Conservation (phyloP, 2,329 filamentous ascomycete genomes). For the Pseudovirgaria hyperparasitica region DNA sequence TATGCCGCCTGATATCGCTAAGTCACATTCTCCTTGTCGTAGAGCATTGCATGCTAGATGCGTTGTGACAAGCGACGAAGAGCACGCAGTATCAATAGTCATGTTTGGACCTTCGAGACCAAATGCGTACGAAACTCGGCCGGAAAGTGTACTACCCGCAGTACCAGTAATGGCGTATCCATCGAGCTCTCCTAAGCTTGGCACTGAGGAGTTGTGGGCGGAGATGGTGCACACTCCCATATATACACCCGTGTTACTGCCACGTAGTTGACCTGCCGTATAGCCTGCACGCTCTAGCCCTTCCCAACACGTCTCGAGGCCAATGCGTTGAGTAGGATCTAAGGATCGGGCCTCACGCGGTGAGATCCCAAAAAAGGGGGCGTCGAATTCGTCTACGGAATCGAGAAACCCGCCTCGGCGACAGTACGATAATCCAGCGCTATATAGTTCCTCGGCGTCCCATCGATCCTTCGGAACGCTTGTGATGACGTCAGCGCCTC, state of each 20-base stretch:
- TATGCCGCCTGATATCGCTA: not conserved
- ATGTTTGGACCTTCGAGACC: conserved; percentile 4
- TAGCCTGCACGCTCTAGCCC: conserved; percentile 9
- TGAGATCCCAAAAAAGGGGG: conserved; percentile 10
- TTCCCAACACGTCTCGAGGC: conserved; percentile 9
- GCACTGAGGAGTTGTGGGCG: too few species aligned
- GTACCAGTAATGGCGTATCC: not conserved
- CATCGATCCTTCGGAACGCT: conserved; percentile 18
- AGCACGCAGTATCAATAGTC: conserved; percentile 7
- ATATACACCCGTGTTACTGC: conserved; percentile 1
- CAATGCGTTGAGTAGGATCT: conserved; percentile 9
- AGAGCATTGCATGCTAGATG: conserved; percentile 3
- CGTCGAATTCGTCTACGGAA: conserved; percentile 8
- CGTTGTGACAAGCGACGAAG: conserved; percentile 2
- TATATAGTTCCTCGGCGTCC: conserved; percentile 10
- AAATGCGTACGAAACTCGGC: conserved; percentile 5
- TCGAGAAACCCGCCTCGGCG: conserved; percentile 8
- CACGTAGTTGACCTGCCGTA: not conserved
- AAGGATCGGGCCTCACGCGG: conserved; percentile 8
- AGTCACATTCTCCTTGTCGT: not conserved
- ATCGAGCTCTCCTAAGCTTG: not conserved
- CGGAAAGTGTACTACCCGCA: not conserved
- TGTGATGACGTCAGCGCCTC: conserved; percentile 11
- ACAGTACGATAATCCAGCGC: conserved; percentile 2
- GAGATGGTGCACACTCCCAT: not conserved